Base-by-base conservation (phyloP, 176 grass and related monocot genomes). In the barley (Hordeum vulgare) region DNA sequence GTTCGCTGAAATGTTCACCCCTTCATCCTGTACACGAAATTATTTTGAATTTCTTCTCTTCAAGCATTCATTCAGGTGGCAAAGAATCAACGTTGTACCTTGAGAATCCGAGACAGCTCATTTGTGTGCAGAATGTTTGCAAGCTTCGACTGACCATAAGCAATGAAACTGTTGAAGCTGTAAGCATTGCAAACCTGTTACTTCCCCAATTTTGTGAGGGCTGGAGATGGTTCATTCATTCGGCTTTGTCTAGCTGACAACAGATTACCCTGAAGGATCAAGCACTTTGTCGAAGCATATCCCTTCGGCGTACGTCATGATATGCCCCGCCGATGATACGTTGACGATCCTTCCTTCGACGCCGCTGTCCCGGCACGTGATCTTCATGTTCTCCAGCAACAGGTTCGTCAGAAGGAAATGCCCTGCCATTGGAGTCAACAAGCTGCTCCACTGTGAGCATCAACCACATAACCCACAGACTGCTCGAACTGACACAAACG, bases 361-460 rank as follows among this genome's bases (percentile, higher is more conserved):
- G 47, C 90, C 74, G 7, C 86, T 93, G 40, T 83, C 56, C 45
- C 11, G 77, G 40, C 86, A 66, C 28, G 92, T 60, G 8, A 73
- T 91, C 84, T 97, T 94, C 92, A 97, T 91, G 75, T 83, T 94
- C 44, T 93, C 95, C 86, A 93, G 65, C 15, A 97, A 74, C 56
- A 97, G 92, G 60, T 93, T 74, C 13, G 90, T 94, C 70, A 97
- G 86, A 81, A 97, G 92, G 84, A 97, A 97, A 90, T 94, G 92
- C 20, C 95, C 92, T 97, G 74, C 66, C 74, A 68, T 80, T 69
- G 23, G 66, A 53, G 61, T 75, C n/a, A 67, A 67, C 24, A 23
- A 23, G 6, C 10, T 11, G 31, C 51, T 61, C 11, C 85, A 39
- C 5, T 39, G 6, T 87, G 14, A 81, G 78, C 25, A 82, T 35